phyloP scores from a whole-genome alignment of 768 basidiomycete genomes.

The Filobasidium floriforme region DNA sequence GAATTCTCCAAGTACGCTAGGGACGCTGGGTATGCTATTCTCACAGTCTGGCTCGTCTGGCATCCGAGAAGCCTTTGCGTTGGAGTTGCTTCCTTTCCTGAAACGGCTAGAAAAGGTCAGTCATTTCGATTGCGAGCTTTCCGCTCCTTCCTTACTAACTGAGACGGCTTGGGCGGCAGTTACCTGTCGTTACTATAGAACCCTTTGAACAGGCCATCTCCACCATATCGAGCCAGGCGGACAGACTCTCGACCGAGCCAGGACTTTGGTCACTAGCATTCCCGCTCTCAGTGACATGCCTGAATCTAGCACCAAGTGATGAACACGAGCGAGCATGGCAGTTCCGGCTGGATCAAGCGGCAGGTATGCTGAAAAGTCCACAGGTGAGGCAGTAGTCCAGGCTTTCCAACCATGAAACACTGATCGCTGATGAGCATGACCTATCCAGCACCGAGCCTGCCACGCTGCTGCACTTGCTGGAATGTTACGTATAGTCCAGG shows the following conservation, averaged over 20 bases:
- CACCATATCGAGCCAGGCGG: slow-evolving; percentile 16
- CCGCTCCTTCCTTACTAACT: neutral
- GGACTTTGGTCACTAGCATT: slow-evolving; percentile 15
- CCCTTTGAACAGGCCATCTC: slow-evolving; percentile 12
- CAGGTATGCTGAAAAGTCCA: slow-evolving; percentile 15
- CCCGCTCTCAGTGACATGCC: slow-evolving; percentile 4
- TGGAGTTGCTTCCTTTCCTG: neutral
- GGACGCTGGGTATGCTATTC: neutral
- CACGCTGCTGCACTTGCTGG: neutral
- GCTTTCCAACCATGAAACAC: neutral
- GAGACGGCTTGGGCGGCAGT: neutral
- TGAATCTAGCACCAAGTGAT: slow-evolving; percentile 2
- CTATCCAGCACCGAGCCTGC: neutral
- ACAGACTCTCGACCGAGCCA: slow-evolving; percentile 12
- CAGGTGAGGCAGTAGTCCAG: slow-evolving; percentile 5
- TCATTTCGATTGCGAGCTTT: neutral
- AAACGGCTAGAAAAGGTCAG: neutral
- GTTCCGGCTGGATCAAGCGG: slow-evolving; percentile 14
- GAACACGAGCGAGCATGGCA: slow-evolving; percentile 15
- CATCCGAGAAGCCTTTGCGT: neutral
- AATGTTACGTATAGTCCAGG: neutral
- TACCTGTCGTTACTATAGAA: neutral
- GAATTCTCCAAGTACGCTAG: neutral
- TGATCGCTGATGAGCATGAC: neutral
- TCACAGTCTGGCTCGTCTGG: neutral